These are phyloP conservation scores for Botryobasidium botryosum DNA, from an alignment of 768 basidiomycete species.

Conservation along the genomic window DNA sequence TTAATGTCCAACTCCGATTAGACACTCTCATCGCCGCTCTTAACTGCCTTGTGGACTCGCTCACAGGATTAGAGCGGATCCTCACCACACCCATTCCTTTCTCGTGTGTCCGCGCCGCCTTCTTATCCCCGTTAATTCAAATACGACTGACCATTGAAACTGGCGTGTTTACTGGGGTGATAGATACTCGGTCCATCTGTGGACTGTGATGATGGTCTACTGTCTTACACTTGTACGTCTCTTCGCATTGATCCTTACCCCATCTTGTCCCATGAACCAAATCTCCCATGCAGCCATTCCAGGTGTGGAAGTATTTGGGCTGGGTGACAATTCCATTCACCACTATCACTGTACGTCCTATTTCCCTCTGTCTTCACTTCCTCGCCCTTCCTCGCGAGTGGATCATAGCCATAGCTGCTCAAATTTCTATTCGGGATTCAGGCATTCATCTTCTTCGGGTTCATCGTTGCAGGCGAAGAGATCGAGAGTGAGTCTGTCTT, in stretches of 20 bases:
- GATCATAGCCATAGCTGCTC: too few relatives aligned
- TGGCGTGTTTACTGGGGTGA: neutral
- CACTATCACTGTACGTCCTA: conserved; percentile 26
- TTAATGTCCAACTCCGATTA: too few relatives aligned
- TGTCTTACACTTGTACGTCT: conserved; percentile 41
- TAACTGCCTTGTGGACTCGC: conserved; percentile 33
- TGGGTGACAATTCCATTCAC: conserved; percentile 55
- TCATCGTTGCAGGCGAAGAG: conserved; percentile 9
- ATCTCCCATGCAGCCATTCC: conserved; percentile 35
- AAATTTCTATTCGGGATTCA: too few relatives aligned
- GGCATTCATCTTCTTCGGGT: conserved; percentile 11
- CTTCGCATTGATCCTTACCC: too few relatives aligned
- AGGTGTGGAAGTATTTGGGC: conserved; percentile 35
- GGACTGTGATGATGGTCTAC: conserved; percentile 48
- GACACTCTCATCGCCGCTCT: conserved; percentile 28
- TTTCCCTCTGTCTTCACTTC: too few relatives aligned
- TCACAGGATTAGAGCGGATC: conserved; percentile 56
- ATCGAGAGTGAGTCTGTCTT: conserved; percentile 8
- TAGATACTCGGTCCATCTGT: conserved; percentile 53
- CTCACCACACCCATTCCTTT: conserved; percentile 64
- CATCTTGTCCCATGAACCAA: too few relatives aligned
- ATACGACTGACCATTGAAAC: too few relatives aligned
- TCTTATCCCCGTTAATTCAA: neutral
- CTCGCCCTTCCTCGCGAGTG: too few relatives aligned
- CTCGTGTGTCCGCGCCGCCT: conserved; percentile 34